A percentile compares a stretch with the other conserved stretches of the same genome.
phyloP scores from a whole-genome alignment of 352 stramenopile species.

The Pythium dissimile region DNA sequence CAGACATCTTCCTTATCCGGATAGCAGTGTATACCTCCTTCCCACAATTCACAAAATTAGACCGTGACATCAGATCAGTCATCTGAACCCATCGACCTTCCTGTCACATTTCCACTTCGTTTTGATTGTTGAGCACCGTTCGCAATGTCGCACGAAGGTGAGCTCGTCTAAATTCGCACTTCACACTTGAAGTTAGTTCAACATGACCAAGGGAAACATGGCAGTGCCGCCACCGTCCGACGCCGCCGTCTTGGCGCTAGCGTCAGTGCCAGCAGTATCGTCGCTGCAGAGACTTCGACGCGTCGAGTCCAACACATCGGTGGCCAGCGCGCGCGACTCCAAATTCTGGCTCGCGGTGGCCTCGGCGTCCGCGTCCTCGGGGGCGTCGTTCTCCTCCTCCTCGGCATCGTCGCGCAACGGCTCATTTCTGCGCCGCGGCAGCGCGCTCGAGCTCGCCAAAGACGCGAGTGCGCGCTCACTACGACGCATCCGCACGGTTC shows the following conservation, averaged over 20 bases:
- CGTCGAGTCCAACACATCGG: slow-evolving; percentile 26
- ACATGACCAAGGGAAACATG: background rate
- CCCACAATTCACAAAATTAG: too few species aligned
- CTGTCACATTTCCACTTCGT: background rate
- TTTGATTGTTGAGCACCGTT: background rate
- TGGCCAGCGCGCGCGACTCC: slow-evolving; percentile 60
- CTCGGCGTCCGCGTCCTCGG: slow-evolving; percentile 31
- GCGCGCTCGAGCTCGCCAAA: background rate
- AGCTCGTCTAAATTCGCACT: too few species aligned
- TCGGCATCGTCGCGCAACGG: slow-evolving; percentile 1
- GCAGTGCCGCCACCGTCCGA: background rate
- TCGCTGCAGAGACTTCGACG: background rate
- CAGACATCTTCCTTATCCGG: too few species aligned
- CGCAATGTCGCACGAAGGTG: background rate
- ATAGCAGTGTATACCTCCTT: too few species aligned
- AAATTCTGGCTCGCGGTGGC: slow-evolving; percentile 61
- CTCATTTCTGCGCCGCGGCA: background rate
- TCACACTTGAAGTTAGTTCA: too few species aligned
- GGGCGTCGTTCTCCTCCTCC: slow-evolving; percentile 8
- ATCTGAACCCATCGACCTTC: background rate
- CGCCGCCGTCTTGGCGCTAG: too few species aligned
- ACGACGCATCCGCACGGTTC: too few species aligned
- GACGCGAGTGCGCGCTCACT: background rate
- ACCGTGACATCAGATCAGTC: too few species aligned
- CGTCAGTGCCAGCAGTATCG: too few species aligned